phyloP scores from a whole-genome alignment of 75 land plant species.

The Selaginella moellendorffii region DNA sequence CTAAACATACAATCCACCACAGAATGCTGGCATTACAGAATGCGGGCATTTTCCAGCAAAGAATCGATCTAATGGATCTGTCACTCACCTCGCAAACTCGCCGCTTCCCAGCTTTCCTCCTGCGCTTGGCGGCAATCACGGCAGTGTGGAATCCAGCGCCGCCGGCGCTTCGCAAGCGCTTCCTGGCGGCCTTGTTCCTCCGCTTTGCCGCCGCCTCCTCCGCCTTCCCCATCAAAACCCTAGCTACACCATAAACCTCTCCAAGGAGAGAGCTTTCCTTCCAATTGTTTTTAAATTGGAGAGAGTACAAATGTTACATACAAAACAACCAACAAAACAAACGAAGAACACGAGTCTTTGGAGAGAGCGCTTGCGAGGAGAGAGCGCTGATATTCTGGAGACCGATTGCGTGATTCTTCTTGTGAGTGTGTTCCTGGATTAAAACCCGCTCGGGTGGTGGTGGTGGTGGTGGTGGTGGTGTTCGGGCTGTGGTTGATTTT shows the following conservation, averaged over 20 bases:
- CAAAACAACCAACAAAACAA: too few relatives aligned
- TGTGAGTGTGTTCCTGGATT: too few relatives aligned
- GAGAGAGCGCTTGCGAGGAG: too few relatives aligned
- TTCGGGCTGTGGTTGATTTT: too few relatives aligned
- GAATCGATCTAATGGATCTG: background rate
- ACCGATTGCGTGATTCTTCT: too few relatives aligned
- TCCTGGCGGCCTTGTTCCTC: constrained; percentile 56
- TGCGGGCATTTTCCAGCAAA: background rate
- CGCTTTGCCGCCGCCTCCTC: constrained; percentile 52
- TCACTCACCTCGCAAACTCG: constrained; percentile 53
- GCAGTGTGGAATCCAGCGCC: background rate
- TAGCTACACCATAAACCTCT: background rate
- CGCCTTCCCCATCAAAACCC: constrained; percentile 45
- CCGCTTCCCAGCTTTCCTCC: constrained; percentile 65
- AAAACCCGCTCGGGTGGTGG: too few relatives aligned
- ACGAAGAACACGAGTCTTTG: too few relatives aligned
- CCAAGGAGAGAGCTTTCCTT: too few relatives aligned
- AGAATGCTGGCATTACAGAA: background rate
- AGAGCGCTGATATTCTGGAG: too few relatives aligned
- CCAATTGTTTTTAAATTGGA: too few relatives aligned
- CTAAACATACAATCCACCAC: constrained; percentile 3
- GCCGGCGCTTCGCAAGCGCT: constrained; percentile 25
- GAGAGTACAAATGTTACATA: too few relatives aligned
- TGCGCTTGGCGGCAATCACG: constrained; percentile 59
- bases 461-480: too few relatives aligned